Conservation (phyloP, 345 rosid genomes). For the Cardamine chenopodiifolia region DNA sequence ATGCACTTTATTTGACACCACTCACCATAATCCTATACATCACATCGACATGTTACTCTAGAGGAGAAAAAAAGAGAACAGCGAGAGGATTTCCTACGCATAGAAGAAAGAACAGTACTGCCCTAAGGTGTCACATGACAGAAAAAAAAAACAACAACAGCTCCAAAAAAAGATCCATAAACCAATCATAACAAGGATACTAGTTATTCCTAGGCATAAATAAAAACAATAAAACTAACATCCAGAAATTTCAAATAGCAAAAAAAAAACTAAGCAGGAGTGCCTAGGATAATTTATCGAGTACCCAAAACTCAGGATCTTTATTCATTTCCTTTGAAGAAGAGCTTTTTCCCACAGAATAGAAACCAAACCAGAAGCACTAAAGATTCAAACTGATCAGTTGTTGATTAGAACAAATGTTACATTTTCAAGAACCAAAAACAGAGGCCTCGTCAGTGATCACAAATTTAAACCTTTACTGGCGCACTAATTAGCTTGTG, state of each 20-base stretch:
- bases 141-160: constrained; percentile 17
- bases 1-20: constrained; percentile 35
- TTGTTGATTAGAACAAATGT: not conserved
- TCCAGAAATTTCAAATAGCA: constrained; percentile 10
- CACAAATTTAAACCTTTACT: not conserved
- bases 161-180: not conserved
- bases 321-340: not conserved
- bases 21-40: constrained; percentile 21
- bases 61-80: not conserved
- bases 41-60: constrained; percentile 22
- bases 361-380: constrained; percentile 1
- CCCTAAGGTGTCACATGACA: not conserved
- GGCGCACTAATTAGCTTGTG: not conserved
- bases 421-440: not conserved
- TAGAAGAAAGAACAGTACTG: not conserved
- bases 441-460: not conserved
- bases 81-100: not conserved
- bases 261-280: constrained; percentile 8
- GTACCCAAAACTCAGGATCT: not conserved
- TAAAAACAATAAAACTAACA: not conserved
- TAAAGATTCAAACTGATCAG: not conserved
- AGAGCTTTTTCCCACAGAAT: not conserved
- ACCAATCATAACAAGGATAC: not conserved
- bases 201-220: not conserved
- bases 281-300: not conserved